A percentile compares a stretch with the other conserved stretches of the same genome.
Conservation (phyloP, 108 stramenopile genomes). For the Skeletonema potamos region DNA sequence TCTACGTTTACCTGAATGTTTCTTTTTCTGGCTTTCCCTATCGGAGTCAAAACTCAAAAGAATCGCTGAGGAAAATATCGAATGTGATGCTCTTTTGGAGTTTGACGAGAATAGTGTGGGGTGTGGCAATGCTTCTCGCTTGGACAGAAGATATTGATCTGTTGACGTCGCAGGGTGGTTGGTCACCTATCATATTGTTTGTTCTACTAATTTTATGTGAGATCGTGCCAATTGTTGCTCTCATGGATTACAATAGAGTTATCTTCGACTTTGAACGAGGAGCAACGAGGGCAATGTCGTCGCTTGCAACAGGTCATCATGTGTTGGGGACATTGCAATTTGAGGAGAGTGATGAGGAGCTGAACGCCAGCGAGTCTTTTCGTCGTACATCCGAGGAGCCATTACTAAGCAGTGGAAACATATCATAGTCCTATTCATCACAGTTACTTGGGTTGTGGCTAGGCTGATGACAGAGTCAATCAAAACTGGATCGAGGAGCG, state of each 20-base stretch:
- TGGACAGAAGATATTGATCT: constrained; percentile 62
- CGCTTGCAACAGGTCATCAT: constrained; percentile 21
- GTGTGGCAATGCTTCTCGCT: constrained; percentile 49
- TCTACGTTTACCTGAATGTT: constrained; percentile 76
- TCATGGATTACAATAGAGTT: constrained; percentile 64
- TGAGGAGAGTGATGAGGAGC: background rate
- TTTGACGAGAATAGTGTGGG: constrained; percentile 63
- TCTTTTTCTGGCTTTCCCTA: constrained; percentile 72
- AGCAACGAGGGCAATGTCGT: constrained; percentile 36
- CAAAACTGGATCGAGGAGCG: too few relatives aligned
- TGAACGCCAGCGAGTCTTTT: background rate
- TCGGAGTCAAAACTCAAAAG: constrained; percentile 37
- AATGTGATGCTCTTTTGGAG: constrained; percentile 59
- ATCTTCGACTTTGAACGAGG: constrained; percentile 38
- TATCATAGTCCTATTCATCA: background rate
- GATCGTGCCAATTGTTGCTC: constrained; percentile 63
- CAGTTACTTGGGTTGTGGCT: background rate
- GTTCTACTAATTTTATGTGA: constrained; percentile 66
- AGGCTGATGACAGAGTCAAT: too few relatives aligned
- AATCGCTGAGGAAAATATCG: constrained; percentile 47
- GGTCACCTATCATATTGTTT: constrained; percentile 59
- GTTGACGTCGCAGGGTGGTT: constrained; percentile 51
- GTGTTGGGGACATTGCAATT: background rate
- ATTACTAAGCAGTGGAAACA: background rate
- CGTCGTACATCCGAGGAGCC: background rate